Base-by-base conservation (phyloP, 371 early-diverging fungal species). In the Zychaea mexicana region DNA sequence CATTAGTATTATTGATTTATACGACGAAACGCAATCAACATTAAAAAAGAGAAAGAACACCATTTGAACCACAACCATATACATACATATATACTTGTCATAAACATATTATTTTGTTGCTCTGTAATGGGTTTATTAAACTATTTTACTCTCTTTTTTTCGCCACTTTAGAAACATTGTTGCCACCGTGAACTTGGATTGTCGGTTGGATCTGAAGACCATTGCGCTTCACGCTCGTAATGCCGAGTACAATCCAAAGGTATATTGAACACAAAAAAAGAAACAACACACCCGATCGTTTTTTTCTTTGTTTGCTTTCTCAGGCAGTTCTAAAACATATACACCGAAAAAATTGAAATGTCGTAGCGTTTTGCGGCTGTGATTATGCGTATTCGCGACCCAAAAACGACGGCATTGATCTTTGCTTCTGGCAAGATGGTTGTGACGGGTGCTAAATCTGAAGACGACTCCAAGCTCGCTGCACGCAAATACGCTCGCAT, bases 211-310 rank as follows among this genome's bases (percentile, higher is more conserved):
- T 79, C 78, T 99, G 60, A 99, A 99, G 85, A 98, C 96, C 24
- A 99, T 99, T 77, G 99, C 99, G 39, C 88, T 99, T 57, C 98
- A 99, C 69, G 99, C 99, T 24, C 93, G 99, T 72, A 99, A 99
- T 83, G 99, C 99, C 66, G 99, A 99, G 83, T 99, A 99, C 87
- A 99, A 99, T 84, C 99, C 99, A 71, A 99, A 99, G 94, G 96
- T 96, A 87, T 28, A 66, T 65, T 8, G 10, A 3, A 15, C 12
- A 33, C 12, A 33, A 33, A n/a, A n/a, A n/a, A n/a, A n/a, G n/a
- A n/a, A n/a, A n/a, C n/a, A n/a, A n/a, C n/a, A n/a, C n/a, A n/a
- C n/a, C n/a, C n/a, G n/a, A n/a, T n/a, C n/a, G n/a, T n/a, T n/a
- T 64, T 55, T 39, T 22, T 53, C 57, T 49, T 45, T 38, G 32